Evolutionary conservation across 768 basidiomycete genomes (phyloP).

Genomic region (Trametes cinnabarina): DNA sequence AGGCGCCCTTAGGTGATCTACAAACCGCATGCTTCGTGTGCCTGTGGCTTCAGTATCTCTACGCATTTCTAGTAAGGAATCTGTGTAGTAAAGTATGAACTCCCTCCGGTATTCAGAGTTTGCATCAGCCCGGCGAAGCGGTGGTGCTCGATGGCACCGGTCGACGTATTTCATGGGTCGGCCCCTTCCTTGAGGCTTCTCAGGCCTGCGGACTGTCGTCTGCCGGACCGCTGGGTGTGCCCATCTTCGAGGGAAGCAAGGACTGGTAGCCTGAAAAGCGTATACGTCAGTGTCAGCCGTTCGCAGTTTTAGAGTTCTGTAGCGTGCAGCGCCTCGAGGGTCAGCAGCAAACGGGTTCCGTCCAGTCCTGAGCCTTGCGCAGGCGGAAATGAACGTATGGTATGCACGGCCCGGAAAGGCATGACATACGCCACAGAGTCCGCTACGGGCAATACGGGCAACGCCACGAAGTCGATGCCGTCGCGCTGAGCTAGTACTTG

Average conservation of each 20-base stretch:
- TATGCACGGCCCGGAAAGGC: not conserved
- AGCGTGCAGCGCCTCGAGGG: not conserved
- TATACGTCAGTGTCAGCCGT: not conserved
- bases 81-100: not conserved
- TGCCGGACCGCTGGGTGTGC: not conserved
- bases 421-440: not conserved
- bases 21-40: constrained; percentile 7
- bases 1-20: constrained; percentile 2
- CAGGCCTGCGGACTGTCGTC: not conserved
- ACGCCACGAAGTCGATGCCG: not conserved
- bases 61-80: not conserved
- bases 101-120: not conserved
- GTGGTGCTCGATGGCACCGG: too few relatives aligned
- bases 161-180: too few relatives aligned
- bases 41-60: constrained; percentile 8
- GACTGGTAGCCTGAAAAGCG: not conserved
- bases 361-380: not conserved
- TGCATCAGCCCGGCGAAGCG: not conserved
- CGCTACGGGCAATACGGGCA: not conserved
- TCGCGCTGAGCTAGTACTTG: not conserved
- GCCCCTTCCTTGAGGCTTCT: too few relatives aligned
- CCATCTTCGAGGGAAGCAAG: not conserved
- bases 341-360: not conserved
- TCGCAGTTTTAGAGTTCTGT: not conserved
- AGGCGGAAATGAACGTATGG: not conserved